These are phyloP conservation scores for Plectosphaerella cucumerina DNA, from an alignment of 2,329 filamentous ascomycete species.

Conservation along the genomic window DNA sequence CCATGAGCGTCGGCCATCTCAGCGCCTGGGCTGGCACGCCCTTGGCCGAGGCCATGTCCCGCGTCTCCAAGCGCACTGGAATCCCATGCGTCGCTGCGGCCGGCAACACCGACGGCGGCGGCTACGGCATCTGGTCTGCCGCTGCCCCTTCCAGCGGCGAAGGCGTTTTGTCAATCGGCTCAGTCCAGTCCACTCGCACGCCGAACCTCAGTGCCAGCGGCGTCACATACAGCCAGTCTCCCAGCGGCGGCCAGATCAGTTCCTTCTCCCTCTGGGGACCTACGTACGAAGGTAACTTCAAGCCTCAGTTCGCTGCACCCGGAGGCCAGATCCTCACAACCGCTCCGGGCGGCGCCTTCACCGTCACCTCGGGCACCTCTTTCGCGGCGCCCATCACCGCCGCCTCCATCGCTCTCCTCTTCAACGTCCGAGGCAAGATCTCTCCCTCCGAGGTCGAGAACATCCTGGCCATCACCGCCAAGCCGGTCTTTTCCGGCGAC, in stretches of 20 bases:
- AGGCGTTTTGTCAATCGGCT: slow-evolving; percentile 11
- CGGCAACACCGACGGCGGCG: slow-evolving; percentile 11
- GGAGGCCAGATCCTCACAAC: slow-evolving; percentile 39
- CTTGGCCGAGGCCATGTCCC: slow-evolving; percentile 42
- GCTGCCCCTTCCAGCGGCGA: slow-evolving; percentile 8
- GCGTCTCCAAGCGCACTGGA: slow-evolving; percentile 16
- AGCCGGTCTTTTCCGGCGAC: slow-evolving; percentile 8
- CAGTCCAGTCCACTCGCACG: slow-evolving; percentile 17
- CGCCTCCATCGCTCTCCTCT: slow-evolving; percentile 48
- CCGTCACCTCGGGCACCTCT: slow-evolving; percentile 47
- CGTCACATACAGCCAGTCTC: slow-evolving; percentile 12
- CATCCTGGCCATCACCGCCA: slow-evolving; percentile 44
- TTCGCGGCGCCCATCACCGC: slow-evolving; percentile 48
- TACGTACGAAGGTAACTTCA: slow-evolving; percentile 32
- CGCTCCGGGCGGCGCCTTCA: slow-evolving; percentile 26
- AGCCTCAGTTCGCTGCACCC: slow-evolving; percentile 31
- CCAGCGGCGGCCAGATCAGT: slow-evolving; percentile 23
- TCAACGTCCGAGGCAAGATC: slow-evolving; percentile 43
- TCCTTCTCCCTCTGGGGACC: slow-evolving; percentile 35
- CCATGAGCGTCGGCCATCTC: slow-evolving; percentile 8
- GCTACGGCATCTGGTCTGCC: slow-evolving; percentile 8
- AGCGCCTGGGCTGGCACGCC: slow-evolving; percentile 48
- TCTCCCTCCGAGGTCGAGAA: slow-evolving; percentile 45
- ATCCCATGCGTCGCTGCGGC: slow-evolving; percentile 14
- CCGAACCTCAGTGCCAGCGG: neutral